Percentiles rank a stretch among this genome's conserved stretches.
These are phyloP conservation scores for Trichoderma sp. DNA, from an alignment of 2,329 filamentous ascomycete species.

Conservation along the genomic window DNA sequence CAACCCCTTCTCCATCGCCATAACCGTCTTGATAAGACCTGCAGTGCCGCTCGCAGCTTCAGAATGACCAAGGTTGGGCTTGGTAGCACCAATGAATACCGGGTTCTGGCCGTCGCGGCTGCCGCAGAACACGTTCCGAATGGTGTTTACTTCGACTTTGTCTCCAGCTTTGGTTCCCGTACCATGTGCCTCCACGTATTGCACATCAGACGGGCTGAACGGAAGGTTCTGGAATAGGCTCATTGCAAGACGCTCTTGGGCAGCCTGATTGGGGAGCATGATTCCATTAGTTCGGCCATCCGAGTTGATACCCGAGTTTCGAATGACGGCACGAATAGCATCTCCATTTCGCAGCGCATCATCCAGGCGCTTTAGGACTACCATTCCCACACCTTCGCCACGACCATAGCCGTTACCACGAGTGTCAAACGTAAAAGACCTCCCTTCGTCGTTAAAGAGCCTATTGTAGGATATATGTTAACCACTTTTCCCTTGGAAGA, in stretches of 20 bases:
- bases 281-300: slow-evolving; percentile 43
- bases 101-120: not conserved
- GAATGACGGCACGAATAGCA: slow-evolving; percentile 35
- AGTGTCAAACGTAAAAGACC: slow-evolving; percentile 34
- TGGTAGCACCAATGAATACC: not conserved
- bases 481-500: no score
- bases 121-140: slow-evolving; percentile 5
- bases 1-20: slow-evolving; percentile 11
- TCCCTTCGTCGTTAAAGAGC: slow-evolving; percentile 10
- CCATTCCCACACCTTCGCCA: slow-evolving; percentile 35
- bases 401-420: slow-evolving; percentile 48
- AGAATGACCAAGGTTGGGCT: slow-evolving; percentile 9
- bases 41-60: slow-evolving; percentile 6
- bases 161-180: slow-evolving; percentile 23
- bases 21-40: slow-evolving; percentile 9
- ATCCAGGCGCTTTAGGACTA: slow-evolving; percentile 45
- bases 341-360: slow-evolving; percentile 44
- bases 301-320: slow-evolving; percentile 35
- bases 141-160: slow-evolving; percentile 18
- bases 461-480: not conserved
- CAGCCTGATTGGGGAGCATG: slow-evolving; percentile 27
- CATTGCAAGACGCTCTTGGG: slow-evolving; percentile 27
- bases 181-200: slow-evolving; percentile 15
- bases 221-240: not conserved
- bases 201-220: not conserved